Base-by-base conservation (phyloP, 164 flowering plant genomes). In the Nelumbo lutea region DNA sequence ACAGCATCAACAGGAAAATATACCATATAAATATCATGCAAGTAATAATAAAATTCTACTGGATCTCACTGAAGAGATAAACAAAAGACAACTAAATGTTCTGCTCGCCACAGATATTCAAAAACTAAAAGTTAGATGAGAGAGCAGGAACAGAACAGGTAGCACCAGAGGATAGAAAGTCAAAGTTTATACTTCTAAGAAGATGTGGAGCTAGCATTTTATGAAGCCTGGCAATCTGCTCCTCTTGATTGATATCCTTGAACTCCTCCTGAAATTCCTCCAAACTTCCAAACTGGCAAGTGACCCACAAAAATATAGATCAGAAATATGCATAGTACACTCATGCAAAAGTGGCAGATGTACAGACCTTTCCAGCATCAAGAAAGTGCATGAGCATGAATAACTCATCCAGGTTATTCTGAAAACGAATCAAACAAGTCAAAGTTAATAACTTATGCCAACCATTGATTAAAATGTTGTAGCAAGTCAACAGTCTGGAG, bases 321-420 rank as follows among this genome's bases (percentile, higher is more conserved):
- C 4, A 48, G 13, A 9, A 1, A 44, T 5, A 14, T 57, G 27
- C 6, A 39, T 13, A 72, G 40, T 27, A 27, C 27, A 27, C 59
- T 15, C 9, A 15, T 13, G 14, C 4, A 13, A 11, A 61, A 45
- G 55, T 4, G 10, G 45, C 66, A 72, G 40, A 3, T n/a, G 68
- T 59, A 78, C 91, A 69, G 55, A 96, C 99, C 99, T 96, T 96
- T 57, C 96, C 99, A 75, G 96, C 90, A 84, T 96, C 99, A 78
- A 96, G 97, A 75, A 96, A 96, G 75, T 96, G 97, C 99, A 96
- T 96, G 43, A 96, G 95, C 99, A 96, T 92, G 78, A 96, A 96
- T 58, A 96, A 88, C 81, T 96, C 99, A 75, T 96, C 97, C 81
- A 96, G 79, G 77, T 96, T 96, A 83, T 96, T 96, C 99, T 96